phyloP scores from a whole-genome alignment of 2,329 filamentous ascomycete species.

The Colletotrichum zoysiae region DNA sequence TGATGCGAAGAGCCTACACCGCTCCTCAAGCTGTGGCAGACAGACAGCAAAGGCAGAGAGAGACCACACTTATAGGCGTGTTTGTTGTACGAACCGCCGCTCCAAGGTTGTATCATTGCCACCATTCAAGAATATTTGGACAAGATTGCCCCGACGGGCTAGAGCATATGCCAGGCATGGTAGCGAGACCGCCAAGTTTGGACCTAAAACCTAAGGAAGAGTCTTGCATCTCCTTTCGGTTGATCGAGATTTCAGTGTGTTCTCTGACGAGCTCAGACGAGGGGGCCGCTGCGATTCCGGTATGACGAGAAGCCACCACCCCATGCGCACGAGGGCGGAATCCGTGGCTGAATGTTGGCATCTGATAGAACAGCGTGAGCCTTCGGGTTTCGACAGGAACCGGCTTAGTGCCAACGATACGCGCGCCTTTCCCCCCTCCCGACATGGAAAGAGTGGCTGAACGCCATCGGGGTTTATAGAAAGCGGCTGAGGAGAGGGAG shows the following conservation, averaged over 20 bases:
- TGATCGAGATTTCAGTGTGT: not conserved
- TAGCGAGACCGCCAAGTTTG: not conserved
- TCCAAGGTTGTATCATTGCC: not conserved
- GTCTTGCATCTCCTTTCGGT: not conserved
- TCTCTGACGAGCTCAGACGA: too few relatives aligned
- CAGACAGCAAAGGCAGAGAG: too few relatives aligned
- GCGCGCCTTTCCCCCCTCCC: not conserved
- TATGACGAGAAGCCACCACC: not conserved
- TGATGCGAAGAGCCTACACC: not conserved
- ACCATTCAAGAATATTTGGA: not conserved
- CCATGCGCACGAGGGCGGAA: not conserved
- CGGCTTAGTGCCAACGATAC: constrained; percentile 6
- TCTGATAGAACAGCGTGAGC: constrained; percentile 11
- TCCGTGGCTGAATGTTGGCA: not conserved
- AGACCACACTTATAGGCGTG: not conserved
- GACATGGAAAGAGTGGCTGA: not conserved
- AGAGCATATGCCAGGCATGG: not conserved
- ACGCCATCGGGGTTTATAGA: not conserved
- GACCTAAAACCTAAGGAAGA: not conserved
- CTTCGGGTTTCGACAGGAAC: constrained; percentile 17
- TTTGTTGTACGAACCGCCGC: too few relatives aligned
- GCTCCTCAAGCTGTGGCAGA: not conserved
- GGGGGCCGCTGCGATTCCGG: not conserved
- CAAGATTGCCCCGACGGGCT: not conserved
- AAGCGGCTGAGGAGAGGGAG: constrained; percentile 10